These are phyloP conservation scores for Neurospora sp. DNA, from an alignment of 2,329 filamentous ascomycete species.

Conservation along the genomic window DNA sequence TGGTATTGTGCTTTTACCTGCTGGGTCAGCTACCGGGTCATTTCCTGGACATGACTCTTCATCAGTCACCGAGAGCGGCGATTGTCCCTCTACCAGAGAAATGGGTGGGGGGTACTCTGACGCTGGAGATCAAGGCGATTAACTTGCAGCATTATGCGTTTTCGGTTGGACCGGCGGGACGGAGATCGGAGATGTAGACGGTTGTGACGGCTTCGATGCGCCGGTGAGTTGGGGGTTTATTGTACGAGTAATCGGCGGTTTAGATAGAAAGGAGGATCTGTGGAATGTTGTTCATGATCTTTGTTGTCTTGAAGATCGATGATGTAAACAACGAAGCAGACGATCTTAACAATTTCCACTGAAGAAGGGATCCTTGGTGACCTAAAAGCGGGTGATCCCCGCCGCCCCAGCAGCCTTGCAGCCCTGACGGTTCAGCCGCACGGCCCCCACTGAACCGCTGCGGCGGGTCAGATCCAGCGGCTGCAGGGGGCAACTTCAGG, in stretches of 20 bases:
- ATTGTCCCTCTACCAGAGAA: constrained; percentile 27
- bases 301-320: background rate
- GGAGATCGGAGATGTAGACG: constrained; percentile 23
- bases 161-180: constrained; percentile 25
- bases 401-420: background rate
- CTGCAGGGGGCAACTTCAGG: background rate
- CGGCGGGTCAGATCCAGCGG: background rate
- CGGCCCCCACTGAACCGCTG: background rate
- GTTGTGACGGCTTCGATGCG: constrained; percentile 23
- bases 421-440: background rate
- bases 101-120: constrained; percentile 28
- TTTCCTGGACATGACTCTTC: constrained; percentile 12
- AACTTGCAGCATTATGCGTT: constrained; percentile 37
- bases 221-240: constrained; percentile 34
- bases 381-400: background rate
- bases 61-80: background rate
- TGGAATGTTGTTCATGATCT: background rate
- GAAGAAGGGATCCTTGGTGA: background rate
- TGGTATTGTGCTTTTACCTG: constrained; percentile 28
- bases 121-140: constrained; percentile 30
- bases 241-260: constrained; percentile 39
- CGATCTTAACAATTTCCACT: background rate
- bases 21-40: constrained; percentile 16
- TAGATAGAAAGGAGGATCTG: background rate
- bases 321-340: background rate